phyloP scores from a whole-genome alignment of 1,284 basidiomycete species.

The Lignosus rhinocerotis region DNA sequence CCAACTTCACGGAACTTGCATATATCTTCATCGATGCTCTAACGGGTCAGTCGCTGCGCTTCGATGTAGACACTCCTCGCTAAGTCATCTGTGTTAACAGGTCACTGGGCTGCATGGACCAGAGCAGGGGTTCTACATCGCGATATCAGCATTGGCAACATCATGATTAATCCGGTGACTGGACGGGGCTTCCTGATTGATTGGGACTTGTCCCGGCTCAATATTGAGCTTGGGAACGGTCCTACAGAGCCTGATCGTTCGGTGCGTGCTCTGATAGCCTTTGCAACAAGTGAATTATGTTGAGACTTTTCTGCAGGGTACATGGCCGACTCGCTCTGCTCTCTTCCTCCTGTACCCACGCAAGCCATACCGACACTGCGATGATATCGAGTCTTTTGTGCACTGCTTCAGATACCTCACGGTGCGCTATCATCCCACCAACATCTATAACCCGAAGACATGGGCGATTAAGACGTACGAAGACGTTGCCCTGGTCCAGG shows the following conservation, averaged over 20 bases:
- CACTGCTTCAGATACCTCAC: conserved; percentile 1
- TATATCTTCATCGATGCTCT: background rate
- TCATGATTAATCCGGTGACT: conserved; percentile 5
- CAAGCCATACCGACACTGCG: conserved; percentile 6
- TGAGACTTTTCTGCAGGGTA: conserved; percentile 5
- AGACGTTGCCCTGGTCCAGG: background rate
- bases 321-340: conserved; percentile 18
- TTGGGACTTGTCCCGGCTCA: conserved; percentile 9
- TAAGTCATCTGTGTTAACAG: background rate
- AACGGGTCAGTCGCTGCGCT: background rate
- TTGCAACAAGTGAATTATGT: background rate
- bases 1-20: background rate
- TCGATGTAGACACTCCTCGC: background rate
- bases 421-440: background rate
- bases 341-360: background rate
- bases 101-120: conserved; percentile 2
- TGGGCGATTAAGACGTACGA: background rate
- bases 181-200: background rate
- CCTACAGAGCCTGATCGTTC: background rate
- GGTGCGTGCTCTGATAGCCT: background rate
- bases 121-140: conserved; percentile 4
- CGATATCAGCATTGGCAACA: conserved; percentile 14
- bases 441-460: background rate
- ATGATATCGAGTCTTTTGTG: conserved; percentile 18
- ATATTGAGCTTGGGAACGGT: background rate